Conservation (phyloP, 2,329 filamentous ascomycete species). For the Botrytis paeoniae region DNA sequence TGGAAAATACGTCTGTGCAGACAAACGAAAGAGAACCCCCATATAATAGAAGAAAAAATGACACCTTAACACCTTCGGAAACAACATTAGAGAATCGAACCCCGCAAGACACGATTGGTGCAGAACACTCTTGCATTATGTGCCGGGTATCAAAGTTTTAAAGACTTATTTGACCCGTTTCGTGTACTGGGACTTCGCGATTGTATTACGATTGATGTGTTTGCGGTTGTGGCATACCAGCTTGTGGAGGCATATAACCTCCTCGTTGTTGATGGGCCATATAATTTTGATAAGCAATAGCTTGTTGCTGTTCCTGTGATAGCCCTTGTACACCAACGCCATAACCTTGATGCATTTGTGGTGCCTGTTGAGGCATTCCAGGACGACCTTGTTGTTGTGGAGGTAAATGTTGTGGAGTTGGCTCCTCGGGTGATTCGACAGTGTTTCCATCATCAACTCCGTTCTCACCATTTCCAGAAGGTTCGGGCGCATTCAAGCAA, state of each 20-base stretch:
- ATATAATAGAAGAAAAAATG: slow-evolving; percentile 18
- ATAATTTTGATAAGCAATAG: slow-evolving; percentile 80
- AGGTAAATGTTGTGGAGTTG: slow-evolving; percentile 71
- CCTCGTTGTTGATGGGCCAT: slow-evolving; percentile 69
- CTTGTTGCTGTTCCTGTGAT: slow-evolving; percentile 64
- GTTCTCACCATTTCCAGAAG: slow-evolving; percentile 75
- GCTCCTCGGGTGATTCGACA: slow-evolving; percentile 89
- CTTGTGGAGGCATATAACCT: slow-evolving; percentile 76
- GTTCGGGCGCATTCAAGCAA: slow-evolving; percentile 94
- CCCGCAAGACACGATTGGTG: slow-evolving; percentile 35
- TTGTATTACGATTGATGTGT: slow-evolving; percentile 68
- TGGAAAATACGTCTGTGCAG: slow-evolving; percentile 10
- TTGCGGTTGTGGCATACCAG: slow-evolving; percentile 77
- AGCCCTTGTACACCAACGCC: slow-evolving; percentile 45
- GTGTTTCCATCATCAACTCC: slow-evolving; percentile 73
- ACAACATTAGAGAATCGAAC: slow-evolving; percentile 30
- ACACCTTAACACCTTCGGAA: slow-evolving; percentile 36
- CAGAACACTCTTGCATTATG: slow-evolving; percentile 43
- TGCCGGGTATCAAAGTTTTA: slow-evolving; percentile 56
- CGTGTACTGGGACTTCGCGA: slow-evolving; percentile 31
- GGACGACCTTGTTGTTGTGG: slow-evolving; percentile 53
- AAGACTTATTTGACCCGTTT: slow-evolving; percentile 35
- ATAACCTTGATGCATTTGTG: slow-evolving; percentile 62
- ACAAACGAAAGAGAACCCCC: slow-evolving; percentile 15
- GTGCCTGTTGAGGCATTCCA: slow-evolving; percentile 60